Conservation (phyloP, 768 basidiomycete genomes). For the Pisolithus albus region DNA sequence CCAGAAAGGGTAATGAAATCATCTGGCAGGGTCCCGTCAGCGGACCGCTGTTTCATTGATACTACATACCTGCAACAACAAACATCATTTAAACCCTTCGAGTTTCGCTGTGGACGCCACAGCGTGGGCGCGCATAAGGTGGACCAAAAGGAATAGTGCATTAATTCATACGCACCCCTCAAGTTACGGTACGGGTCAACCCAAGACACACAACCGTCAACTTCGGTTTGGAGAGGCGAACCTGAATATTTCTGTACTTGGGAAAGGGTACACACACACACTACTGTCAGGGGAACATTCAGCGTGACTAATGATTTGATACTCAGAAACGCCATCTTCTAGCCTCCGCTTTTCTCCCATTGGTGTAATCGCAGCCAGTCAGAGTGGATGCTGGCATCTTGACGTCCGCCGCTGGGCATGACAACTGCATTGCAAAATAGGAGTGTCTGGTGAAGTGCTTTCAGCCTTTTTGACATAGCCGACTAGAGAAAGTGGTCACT, state of each 20-base stretch:
- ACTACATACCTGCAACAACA: not conserved
- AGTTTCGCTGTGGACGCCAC: not conserved
- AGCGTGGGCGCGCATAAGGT: not conserved
- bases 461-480: no score
- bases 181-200: not conserved
- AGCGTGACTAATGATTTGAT: not conserved
- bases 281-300: not conserved
- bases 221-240: not conserved
- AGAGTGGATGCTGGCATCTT: no score
- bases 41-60: no score
- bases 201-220: not conserved
- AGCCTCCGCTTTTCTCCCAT: constrained; percentile 1
- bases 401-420: no score
- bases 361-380: no score
- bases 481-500: constrained; percentile 15
- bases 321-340: constrained; percentile 9
- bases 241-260: constrained; percentile 24
- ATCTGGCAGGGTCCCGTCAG: no score
- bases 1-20: no score
- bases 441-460: no score
- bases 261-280: constrained; percentile 13
- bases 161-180: not conserved
- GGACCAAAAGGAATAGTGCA: not conserved
- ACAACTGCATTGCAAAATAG: no score
- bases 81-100: constrained; percentile 1